Percentiles rank a stretch among this genome's conserved stretches.
phyloP scores from a whole-genome alignment of 2,329 filamentous ascomycete genomes.

The Colletotrichum endophyticum region DNA sequence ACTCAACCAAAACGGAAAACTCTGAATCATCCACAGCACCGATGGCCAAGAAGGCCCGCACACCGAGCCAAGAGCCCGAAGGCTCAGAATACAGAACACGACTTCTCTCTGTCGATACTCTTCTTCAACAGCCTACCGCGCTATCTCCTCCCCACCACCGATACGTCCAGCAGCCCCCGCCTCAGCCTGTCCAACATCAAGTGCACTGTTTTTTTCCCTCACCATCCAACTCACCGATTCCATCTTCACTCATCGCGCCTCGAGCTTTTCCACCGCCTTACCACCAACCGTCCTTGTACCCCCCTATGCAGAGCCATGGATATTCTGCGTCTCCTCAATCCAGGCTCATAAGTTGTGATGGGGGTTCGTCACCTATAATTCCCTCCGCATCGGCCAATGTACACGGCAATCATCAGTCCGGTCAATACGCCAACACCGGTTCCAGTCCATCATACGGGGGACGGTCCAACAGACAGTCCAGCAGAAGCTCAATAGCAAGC shows the following conservation, averaged over 20 bases:
- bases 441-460: neutral
- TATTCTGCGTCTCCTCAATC: neutral
- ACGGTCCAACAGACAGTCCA: neutral
- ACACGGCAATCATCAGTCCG: neutral
- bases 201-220: neutral
- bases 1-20: neutral
- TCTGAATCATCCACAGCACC: neutral
- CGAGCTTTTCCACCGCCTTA: neutral
- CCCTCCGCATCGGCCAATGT: rapidly evolving
- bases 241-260: neutral
- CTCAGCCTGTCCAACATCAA: neutral
- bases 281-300: neutral
- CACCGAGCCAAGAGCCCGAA: neutral
- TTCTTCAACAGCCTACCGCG: neutral
- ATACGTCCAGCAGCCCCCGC: neutral
- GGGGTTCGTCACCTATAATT: neutral
- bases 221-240: neutral
- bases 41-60: neutral
- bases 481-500: neutral
- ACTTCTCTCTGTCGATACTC: neutral
- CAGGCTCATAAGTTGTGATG: neutral
- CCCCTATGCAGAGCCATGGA: neutral
- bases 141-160: neutral
- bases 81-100: neutral
- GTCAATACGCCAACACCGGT: neutral